Evolutionary conservation across 2,329 filamentous ascomycete species (phyloP), one percentile per base, ranked within the genome.

Genomic region (Phoma herbarum): DNA sequence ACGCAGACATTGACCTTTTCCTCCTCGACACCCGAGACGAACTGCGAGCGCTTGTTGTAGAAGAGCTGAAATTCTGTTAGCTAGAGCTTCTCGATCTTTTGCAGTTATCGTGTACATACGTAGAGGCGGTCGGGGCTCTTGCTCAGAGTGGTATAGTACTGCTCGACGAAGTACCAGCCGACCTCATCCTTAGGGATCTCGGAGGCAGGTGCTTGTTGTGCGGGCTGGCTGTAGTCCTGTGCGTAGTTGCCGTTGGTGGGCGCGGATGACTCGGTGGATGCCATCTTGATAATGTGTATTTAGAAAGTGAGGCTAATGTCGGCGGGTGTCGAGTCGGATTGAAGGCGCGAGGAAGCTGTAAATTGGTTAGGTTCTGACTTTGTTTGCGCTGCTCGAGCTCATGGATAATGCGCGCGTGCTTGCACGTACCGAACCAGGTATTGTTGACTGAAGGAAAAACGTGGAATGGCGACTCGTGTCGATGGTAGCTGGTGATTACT

Each of bases 111-210:
- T 35, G 18, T 26, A 63, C 81, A 71, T 75, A 84, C 82, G 76
- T 93, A 94, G 72, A 99, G 90, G 81, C 95, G 96, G 76, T 97
- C 93, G 22, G 95, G 93, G 67, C 84, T 91, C 81, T 94, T 93
- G 87, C 93, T 97, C 75, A 99, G 83, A 62, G 93, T 99, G 70
- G 92, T 98, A 82, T 99, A 99, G 85, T 97, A 99, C 80, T 97
- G 93, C 86, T 98, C 93, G 59, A 99, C 95, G 71, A 99, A 99
- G 83, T 94, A 98, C 95, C 95, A 99, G 79, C 93, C 95, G 68
- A 99, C 93, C 82, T 98, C 92, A 78, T 97, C 93, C 83, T 97
- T 97, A 71, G 82, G 83, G 63, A 87, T 85, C 42, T 83, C 81
- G 23, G 72, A 68, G 25, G 72, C 67, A 29, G 71, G 51, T 22